Base-by-base conservation (phyloP, 192 early-diverging fungal species). In the Linnemannia elongata region DNA sequence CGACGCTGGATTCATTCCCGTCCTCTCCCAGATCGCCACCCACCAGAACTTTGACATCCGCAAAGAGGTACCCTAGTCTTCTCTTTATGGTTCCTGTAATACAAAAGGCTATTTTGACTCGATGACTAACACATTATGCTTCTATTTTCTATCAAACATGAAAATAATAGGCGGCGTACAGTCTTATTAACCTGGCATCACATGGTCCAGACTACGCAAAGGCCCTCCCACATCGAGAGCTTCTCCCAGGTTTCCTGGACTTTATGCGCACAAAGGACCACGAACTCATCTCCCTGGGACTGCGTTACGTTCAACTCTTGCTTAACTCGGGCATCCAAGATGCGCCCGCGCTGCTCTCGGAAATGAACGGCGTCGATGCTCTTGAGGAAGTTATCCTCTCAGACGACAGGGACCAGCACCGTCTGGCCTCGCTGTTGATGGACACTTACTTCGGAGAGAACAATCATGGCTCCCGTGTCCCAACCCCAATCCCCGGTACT, bases 31-130 rank as follows among this genome's bases (percentile, higher is more conserved):
- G 22, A 92, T 96, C 69, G 89, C 93, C 27, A 88, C 90, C 33
- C 92, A 89, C 75, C 89, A 91, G 49, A 91, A 90, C 69, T 96
- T 93, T 88, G 95, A 96, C 68, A 92, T 95, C 69, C 91, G 93
- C 69, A 93, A 95, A 83, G 94, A 90, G 82, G 92, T 92, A 86
- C 13, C 13, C 1, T 66, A 69, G 55, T 69, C 27, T 42, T n/a
- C 6, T 49, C 39, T 6, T 6, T 27, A 0, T 18, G 6, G n/a
- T 35, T 69, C 17, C 12, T 15, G 10, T 10, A 15, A 15, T 1
- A 45, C 12, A 15, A 2, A 13, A 15, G 12, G 8, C 15, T 3
- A 15, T 75, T 75, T 75, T 18, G 49, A 52, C 33, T 63, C 38
- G 27, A 33, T 30, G 13, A 27, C 30, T 33, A 5, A 66, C 60